Evolutionary conservation across 1,139 yeast species (phyloP).

Genomic region (Scheffersomyces insectosa): DNA sequence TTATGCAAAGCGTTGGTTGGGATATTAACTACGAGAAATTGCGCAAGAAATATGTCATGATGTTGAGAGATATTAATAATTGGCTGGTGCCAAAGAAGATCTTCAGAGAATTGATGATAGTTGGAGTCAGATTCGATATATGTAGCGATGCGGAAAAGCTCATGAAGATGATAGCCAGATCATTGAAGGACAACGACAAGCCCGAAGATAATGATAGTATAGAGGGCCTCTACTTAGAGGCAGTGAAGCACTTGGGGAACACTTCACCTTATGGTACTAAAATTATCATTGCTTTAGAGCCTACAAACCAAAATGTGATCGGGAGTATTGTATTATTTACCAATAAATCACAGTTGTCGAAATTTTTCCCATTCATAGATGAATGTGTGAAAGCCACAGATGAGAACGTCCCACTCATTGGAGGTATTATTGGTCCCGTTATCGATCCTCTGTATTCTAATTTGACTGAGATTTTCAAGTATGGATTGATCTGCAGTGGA

Average conservation of each 20-base stretch:
- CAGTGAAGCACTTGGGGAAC: constrained; percentile 17
- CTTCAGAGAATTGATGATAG: constrained; percentile 57
- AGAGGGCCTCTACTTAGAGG: constrained; percentile 21
- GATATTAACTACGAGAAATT: constrained; percentile 15
- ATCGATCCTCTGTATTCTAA: constrained; percentile 58
- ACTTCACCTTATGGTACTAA: constrained; percentile 34
- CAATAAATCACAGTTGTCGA: constrained; percentile 45
- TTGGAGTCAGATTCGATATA: constrained; percentile 60
- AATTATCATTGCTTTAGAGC: constrained; percentile 59
- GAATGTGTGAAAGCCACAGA: constrained; percentile 20
- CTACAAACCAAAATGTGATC: constrained; percentile 52
- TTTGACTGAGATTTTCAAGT: constrained; percentile 54
- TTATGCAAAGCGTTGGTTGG: constrained; percentile 46
- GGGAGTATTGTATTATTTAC: constrained; percentile 60
- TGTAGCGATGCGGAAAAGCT: constrained; percentile 45
- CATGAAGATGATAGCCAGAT: constrained; percentile 32
- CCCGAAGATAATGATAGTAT: constrained; percentile 15
- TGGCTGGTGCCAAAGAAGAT: constrained; percentile 61
- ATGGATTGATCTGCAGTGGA: constrained; percentile 62
- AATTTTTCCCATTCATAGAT: constrained; percentile 54
- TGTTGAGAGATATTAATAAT: constrained; percentile 33
- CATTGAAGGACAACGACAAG: constrained; percentile 8
- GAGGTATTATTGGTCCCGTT: constrained; percentile 59
- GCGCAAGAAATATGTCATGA: constrained; percentile 35
- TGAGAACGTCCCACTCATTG: constrained; percentile 28